Base-by-base conservation (phyloP, 306 rosid species). In the Castanea crenata region DNA sequence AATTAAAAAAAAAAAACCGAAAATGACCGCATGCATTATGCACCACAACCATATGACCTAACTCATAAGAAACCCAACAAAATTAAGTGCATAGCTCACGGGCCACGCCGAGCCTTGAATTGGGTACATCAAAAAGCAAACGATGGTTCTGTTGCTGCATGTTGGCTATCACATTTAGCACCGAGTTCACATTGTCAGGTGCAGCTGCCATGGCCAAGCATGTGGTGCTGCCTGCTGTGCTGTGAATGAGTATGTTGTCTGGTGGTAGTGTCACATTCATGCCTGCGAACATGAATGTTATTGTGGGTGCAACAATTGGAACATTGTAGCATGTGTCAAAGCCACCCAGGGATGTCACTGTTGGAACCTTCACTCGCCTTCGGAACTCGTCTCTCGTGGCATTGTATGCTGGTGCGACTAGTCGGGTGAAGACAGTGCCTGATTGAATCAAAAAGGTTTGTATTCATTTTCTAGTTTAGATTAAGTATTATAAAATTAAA, bases 131-230 rank as follows among this genome's bases (percentile, higher is more conserved):
- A 49, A 70, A 91, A 46, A 96, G 87, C 20, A 91, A 78, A 32
- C 99, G 94, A 74, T 93, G 99, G 84, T 96, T 96, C 51, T 93
- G 98, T 52, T 96, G 99, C 76, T 96, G 99, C 96, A 96, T 85
- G 76, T 86, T 96, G 71, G 99, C 99, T 5, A 96, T 93, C 70
- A 96, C 98, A 21, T 93, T 96, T 6, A 95, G 83, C 69, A 91
- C 99, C 0, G 98, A 95, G 88, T 92, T 95, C 68, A 95, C 92
- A 6, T 95, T 95, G 61, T 87, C 88, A 0, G 99, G 98, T 0
- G 99, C 92, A 1, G 92, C 81, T 0, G 99, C 98, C 90, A 96
- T 86, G 14, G 98, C 99, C 31, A 96, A 76, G 62, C 99, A 96
- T 0, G 94, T 85, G 69, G 74, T 71, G 84, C 86, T 80, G 5